These are phyloP conservation scores for Phytophthora idaei DNA, from an alignment of 352 stramenopile genomes.

Conservation along the genomic window DNA sequence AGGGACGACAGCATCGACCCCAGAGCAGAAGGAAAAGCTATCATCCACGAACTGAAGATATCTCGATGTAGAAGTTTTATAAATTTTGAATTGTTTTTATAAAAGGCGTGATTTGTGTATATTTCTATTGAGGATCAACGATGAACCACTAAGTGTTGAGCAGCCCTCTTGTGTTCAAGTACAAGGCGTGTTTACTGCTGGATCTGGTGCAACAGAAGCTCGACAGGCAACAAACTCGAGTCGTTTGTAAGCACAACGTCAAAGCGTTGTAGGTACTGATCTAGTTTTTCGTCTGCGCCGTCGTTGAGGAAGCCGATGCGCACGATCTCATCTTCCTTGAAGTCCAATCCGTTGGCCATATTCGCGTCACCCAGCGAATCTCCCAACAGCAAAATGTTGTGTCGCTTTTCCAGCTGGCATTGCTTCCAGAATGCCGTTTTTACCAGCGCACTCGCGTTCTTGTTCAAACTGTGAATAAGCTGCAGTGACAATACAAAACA, in stretches of 20 bases:
- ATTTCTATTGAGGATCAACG: background rate
- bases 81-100: background rate
- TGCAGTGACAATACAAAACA: conserved; percentile 20
- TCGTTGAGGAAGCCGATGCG: conserved; percentile 77
- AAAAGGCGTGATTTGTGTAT: background rate
- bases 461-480: conserved; percentile 85
- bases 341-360: conserved; percentile 70
- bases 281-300: conserved; percentile 57
- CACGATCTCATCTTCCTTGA: conserved; percentile 65
- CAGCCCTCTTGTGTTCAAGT: background rate
- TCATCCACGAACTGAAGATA: conserved; percentile 4
- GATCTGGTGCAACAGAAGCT: conserved; percentile 67
- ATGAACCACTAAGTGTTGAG: too few species aligned
- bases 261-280: conserved; percentile 62
- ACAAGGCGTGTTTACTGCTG: background rate
- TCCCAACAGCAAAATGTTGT: conserved; percentile 78
- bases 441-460: conserved; percentile 69
- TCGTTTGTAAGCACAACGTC: conserved; percentile 86
- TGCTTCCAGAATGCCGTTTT: conserved; percentile 77
- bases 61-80: background rate
- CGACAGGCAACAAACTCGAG: conserved; percentile 61
- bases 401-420: conserved; percentile 69
- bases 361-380: conserved; percentile 74
- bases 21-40: conserved; percentile 1
- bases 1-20: background rate